Evolutionary conservation across 805 yeast genomes (phyloP).

Genomic region (Debaryomyces tyrocola): DNA sequence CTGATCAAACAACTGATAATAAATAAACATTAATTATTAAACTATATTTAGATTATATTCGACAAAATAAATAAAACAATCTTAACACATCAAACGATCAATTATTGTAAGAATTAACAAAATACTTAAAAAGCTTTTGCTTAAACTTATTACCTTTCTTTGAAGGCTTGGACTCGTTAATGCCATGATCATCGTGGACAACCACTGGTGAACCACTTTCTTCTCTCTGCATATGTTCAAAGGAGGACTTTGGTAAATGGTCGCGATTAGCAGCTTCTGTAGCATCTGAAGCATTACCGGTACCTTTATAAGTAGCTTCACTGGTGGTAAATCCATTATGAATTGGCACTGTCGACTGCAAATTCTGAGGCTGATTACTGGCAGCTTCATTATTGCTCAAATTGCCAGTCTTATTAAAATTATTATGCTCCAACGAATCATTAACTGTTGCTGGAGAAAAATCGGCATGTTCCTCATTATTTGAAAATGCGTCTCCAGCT

Average conservation of each 20-base stretch:
- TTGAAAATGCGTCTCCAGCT: not conserved
- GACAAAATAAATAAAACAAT: not conserved
- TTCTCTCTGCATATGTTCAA: not conserved
- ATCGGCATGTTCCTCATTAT: not conserved
- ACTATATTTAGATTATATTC: not conserved
- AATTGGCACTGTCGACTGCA: not conserved
- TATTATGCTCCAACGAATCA: too few species aligned
- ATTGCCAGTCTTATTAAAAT: not conserved
- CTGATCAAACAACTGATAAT: not conserved
- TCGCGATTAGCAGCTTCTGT: not conserved
- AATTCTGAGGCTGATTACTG: not conserved
- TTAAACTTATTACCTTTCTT: slow-evolving; percentile 18
- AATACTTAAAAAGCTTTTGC: slow-evolving; percentile 27
- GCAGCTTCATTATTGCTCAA: not conserved
- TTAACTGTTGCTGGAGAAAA: not conserved
- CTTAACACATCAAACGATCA: not conserved
- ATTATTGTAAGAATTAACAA: slow-evolving; percentile 28
- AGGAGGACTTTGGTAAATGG: not conserved
- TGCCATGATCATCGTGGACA: not conserved
- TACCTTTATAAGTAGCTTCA: not conserved
- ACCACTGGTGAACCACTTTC: not conserved
- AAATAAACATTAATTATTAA: not conserved
- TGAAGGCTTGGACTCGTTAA: not conserved
- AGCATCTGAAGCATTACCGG: not conserved
- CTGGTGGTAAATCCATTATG: not conserved